Base-by-base conservation (phyloP, 345 rosid species). In the Noccaea caerulescens region DNA sequence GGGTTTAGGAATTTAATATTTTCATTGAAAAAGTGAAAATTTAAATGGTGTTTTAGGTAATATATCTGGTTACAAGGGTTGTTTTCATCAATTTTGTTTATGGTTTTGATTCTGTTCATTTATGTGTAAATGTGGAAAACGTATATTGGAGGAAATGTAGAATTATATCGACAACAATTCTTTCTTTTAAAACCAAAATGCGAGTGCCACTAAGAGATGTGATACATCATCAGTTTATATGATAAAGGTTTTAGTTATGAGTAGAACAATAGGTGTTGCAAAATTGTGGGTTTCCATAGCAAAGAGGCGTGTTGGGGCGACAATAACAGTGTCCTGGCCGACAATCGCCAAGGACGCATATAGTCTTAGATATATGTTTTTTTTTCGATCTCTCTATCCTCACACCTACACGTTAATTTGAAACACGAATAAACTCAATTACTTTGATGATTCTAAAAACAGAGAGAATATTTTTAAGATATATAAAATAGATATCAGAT, bases 121-220 rank as follows among this genome's bases (percentile, higher is more conserved):
- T 55, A 55, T 63, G 58, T 72, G 71, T 64, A 72, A 64, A 72
- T 72, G 50, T 55, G 20, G 36, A 45, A 56, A 72, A 63, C 6
- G 30, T 64, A 64, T 63, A 72, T 38, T 39, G 34, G 58, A 45
- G 32, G 6, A 56, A 63, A 23, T 46, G 63, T 60, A 70, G 32
- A 60, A 51, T 39, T 49, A 11, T 30, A 71, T 59, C 42, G 8
- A 39, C 20, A 16, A 49, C 3, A 44, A 20, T 39, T 53, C 32
- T n/a, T 5, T 10, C 36, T 57, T 57, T 5, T 5, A 13, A 13
- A 43, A 39, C 20, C 18, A 23, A 23, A 23, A 23, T 59, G 36
- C 3, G 33, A 56, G 27, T 36, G 36, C 30, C 30, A 27, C 2
- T 27, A 27, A 27, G 30, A 27, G 3, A 27, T 27, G 30, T 27